Evolutionary conservation across 805 yeast species (phyloP).

Genomic region (Ascoidea tarda): DNA sequence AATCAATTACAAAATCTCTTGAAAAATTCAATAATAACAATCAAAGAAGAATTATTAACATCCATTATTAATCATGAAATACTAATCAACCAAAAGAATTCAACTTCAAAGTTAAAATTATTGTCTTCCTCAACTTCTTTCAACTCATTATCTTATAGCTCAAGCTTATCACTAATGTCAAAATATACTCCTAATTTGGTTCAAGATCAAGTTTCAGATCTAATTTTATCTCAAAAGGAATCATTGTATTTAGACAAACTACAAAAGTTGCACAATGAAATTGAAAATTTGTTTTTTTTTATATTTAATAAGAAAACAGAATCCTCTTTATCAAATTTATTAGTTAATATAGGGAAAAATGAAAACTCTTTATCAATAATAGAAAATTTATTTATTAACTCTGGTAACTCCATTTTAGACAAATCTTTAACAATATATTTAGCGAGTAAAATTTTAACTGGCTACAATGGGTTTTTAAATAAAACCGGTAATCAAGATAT

Average conservation of each 20-base stretch:
- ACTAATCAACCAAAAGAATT: too few relatives aligned
- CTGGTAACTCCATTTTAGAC: conserved; percentile 1
- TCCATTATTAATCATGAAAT: too few relatives aligned
- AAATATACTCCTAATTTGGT: background rate
- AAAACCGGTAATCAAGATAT: conserved; percentile 11
- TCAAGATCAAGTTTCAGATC: background rate
- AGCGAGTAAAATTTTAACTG: conserved; percentile 5
- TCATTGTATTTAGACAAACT: background rate
- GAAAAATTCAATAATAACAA: too few relatives aligned
- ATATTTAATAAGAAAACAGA: background rate
- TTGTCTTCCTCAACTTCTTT: too few relatives aligned
- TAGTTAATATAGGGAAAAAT: background rate
- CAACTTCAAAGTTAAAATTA: too few relatives aligned
- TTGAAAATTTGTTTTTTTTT: background rate
- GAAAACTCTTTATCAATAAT: background rate
- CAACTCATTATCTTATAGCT: background rate
- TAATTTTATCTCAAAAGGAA: too few relatives aligned
- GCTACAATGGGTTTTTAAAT: too few relatives aligned
- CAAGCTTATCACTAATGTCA: background rate
- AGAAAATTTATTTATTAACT: conserved; percentile 2
- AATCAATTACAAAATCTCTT: too few relatives aligned
- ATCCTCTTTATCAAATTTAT: background rate
- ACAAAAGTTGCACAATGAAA: background rate
- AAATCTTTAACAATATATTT: conserved; percentile 25
- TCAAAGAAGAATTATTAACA: too few relatives aligned